Percentiles rank a stretch among this genome's conserved stretches.
These are phyloP conservation scores for Cytospora mali DNA, from an alignment of 2,329 filamentous ascomycete species.

Conservation along the genomic window DNA sequence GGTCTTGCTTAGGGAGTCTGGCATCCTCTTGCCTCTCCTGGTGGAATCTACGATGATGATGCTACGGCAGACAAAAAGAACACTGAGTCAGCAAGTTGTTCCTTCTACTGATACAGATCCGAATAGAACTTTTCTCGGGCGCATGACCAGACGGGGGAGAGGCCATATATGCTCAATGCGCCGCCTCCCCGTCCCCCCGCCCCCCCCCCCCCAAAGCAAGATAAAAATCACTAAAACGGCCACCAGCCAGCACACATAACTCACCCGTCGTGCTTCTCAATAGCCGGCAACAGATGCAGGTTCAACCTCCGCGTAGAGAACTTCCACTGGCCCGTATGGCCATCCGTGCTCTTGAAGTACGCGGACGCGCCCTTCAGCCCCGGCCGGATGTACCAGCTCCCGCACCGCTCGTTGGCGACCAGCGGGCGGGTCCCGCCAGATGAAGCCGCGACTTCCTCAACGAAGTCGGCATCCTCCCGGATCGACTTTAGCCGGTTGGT, in stretches of 20 bases:
- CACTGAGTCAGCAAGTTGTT: not conserved
- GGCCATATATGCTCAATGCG: too few relatives aligned
- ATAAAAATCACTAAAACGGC: too few relatives aligned
- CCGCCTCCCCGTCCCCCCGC: not conserved
- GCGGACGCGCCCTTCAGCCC: conserved; percentile 68
- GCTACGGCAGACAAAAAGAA: conserved; percentile 38
- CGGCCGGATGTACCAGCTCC: conserved; percentile 88
- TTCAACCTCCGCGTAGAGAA: conserved; percentile 88
- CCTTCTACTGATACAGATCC: not conserved
- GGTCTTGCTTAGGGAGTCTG: conserved; percentile 91
- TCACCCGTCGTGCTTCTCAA: conserved; percentile 69
- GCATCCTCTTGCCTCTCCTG: conserved; percentile 88
- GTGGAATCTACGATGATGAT: conserved; percentile 93
- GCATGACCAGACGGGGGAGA: too few relatives aligned
- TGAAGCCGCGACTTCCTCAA: conserved; percentile 59
- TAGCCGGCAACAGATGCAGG: conserved; percentile 72
- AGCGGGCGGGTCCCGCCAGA: conserved; percentile 62
- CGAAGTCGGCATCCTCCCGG: conserved; percentile 73
- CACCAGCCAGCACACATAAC: conserved; percentile 30
- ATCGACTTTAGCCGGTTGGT: conserved; percentile 84
- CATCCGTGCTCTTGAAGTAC: conserved; percentile 98
- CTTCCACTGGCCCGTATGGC: conserved; percentile 86
- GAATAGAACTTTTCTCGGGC: not conserved
- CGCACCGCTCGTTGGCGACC: conserved; percentile 91
- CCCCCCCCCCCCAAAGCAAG: not conserved